Conservation (phyloP, 2,329 filamentous ascomycete species). For the Botrytis sinoallii region DNA sequence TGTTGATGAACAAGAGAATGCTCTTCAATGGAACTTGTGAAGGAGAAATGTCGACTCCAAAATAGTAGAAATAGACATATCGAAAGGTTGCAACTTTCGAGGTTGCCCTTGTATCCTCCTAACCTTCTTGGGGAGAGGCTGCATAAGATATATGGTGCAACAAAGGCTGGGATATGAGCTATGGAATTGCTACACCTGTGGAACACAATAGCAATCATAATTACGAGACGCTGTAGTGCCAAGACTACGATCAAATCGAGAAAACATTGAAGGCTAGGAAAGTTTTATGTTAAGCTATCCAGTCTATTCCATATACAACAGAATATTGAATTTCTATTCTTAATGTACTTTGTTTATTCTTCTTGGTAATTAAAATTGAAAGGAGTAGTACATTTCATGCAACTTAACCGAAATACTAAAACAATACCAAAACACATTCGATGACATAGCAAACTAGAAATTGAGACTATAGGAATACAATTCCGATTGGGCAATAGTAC, state of each 20-base stretch:
- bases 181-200: not conserved
- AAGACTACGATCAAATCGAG: not conserved
- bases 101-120: not conserved
- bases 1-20: not conserved
- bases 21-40: not conserved
- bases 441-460: too few relatives aligned
- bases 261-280: not conserved
- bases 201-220: not conserved
- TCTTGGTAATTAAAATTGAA: not conserved
- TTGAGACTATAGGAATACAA: not conserved
- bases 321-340: not conserved
- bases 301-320: not conserved
- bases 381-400: not conserved
- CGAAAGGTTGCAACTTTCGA: not conserved
- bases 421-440: not conserved
- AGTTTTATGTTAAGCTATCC: not conserved
- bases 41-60: not conserved
- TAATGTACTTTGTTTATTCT: not conserved
- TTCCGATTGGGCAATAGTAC: not conserved
- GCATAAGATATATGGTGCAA: not conserved
- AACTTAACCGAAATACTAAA: not conserved
- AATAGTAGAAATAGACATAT: not conserved
- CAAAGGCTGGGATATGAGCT: not conserved
- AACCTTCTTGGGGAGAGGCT: not conserved
- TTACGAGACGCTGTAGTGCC: not conserved